These are phyloP conservation scores for Zygoascus bituminiphila DNA, from an alignment of 805 yeast genomes.

Conservation along the genomic window DNA sequence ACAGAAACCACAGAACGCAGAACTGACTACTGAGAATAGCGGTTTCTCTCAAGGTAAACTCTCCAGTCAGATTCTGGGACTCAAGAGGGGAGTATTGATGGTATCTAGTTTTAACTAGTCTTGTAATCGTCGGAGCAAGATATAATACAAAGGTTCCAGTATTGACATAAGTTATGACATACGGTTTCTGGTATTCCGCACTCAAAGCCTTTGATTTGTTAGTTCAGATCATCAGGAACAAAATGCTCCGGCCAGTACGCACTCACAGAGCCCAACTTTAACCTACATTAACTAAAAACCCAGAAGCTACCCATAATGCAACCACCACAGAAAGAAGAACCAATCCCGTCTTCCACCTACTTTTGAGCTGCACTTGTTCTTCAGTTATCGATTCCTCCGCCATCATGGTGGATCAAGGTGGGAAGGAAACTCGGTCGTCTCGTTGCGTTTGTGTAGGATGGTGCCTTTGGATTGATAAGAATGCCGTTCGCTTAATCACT, in stretches of 20 bases:
- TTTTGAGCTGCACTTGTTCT: constrained; percentile 2
- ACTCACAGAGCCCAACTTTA: constrained; percentile 24
- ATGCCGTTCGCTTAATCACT: neutral
- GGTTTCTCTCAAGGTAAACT: constrained; percentile 46
- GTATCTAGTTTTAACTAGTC: neutral
- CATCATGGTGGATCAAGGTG: neutral
- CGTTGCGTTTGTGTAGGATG: too few relatives aligned
- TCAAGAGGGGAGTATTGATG: constrained; percentile 6
- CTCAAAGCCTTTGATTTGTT: constrained; percentile 9
- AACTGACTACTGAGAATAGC: constrained; percentile 69
- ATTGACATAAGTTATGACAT: constrained; percentile 83
- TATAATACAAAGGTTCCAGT: constrained; percentile 79
- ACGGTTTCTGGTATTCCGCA: constrained; percentile 70
- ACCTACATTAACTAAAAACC: constrained; percentile 66
- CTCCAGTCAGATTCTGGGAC: neutral
- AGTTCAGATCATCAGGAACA: neutral
- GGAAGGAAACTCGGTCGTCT: neutral
- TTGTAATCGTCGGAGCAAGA: constrained; percentile 30
- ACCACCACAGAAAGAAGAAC: constrained; percentile 67
- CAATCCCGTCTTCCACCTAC: constrained; percentile 70
- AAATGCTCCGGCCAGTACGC: too few relatives aligned
- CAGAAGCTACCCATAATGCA: constrained; percentile 82
- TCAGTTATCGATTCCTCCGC: neutral
- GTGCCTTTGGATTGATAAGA: neutral
- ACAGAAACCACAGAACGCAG: constrained; percentile 80